Evolutionary conservation across 208 protist species (phyloP), one percentile per base, ranked within the genome.

Genomic region (Histomonas meleagridis): DNA sequence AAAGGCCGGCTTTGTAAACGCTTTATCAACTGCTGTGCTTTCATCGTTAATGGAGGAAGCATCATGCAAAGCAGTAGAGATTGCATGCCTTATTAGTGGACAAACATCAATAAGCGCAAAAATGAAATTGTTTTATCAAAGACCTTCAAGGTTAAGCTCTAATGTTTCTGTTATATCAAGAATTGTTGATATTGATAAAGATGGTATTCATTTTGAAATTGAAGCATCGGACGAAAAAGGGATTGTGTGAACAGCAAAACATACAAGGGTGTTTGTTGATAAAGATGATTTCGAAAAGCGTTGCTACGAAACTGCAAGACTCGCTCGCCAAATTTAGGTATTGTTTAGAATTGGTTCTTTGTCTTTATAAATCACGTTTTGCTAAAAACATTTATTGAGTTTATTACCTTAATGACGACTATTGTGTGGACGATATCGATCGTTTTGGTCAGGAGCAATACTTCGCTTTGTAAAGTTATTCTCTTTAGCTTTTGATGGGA

Each of bases 211-310:
- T 26, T 86, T 86, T 55, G 76, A 86, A 49, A 86, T 86, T 35
- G 76, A 86, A 86, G 76, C 46, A 38, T 55, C 38, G 18, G 76
- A 86, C 26, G 76, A 86, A 86, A 86, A 40, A 21, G 76, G 76
- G 1, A 40, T 86, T 16, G 46, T 86, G 9, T 40, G 76, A 32
- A 86, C 76, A 55, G 76, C 76, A 0, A 86, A 86, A 28, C 76
- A 86, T 48, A 12, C 26, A 21, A 12, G 76, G 0, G 76, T 48
- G n/a, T 86, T 86, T 86, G 76, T 86, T 86, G 46, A 51, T 12
- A 51, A 43, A 55, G 76, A 86, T 32, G 76, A 40, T 16, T 86
- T 86, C 26, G 76, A 86, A 38, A 86, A 86, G 26, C 51, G 55
- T n/a, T 86, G 76, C 55, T 43, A 86, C 2, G 46, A 51, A 26